Conservation (phyloP, 176 grass and related monocot species). For the Oryza glumipatula region DNA sequence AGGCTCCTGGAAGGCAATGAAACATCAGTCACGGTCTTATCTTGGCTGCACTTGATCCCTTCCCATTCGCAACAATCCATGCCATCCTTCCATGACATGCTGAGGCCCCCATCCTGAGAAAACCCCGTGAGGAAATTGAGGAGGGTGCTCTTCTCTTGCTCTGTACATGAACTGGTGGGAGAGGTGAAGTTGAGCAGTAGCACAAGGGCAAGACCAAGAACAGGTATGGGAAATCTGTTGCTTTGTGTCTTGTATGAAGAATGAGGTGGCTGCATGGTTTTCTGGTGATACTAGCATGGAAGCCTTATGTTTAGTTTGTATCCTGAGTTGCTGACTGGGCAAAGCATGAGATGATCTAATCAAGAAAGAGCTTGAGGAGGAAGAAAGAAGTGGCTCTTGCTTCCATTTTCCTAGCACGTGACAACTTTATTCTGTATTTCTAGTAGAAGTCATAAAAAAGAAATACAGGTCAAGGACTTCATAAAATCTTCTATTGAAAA, state of each 20-base stretch:
- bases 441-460: neutral
- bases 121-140: slow-evolving; percentile 32
- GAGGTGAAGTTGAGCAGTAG: slow-evolving; percentile 32
- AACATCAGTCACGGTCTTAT: neutral
- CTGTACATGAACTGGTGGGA: slow-evolving; percentile 4
- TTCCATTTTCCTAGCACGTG: neutral
- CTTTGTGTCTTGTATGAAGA: neutral
- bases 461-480: slow-evolving; percentile 24
- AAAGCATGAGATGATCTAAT: slow-evolving; percentile 17
- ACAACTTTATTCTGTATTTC: neutral
- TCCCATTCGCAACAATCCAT: slow-evolving; percentile 42
- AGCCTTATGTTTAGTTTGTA: neutral
- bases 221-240: neutral
- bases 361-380: slow-evolving; percentile 6
- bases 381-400: neutral
- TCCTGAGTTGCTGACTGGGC: neutral
- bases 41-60: slow-evolving; percentile 41
- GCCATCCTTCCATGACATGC: neutral
- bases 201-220: neutral
- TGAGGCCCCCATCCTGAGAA: neutral
- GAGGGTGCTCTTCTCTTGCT: slow-evolving; percentile 41
- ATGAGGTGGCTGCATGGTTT: slow-evolving; percentile 37
- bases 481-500: neutral
- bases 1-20: slow-evolving; percentile 13
- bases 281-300: slow-evolving; percentile 17